These are phyloP conservation scores for Oidiodendron maius DNA, from an alignment of 495 filamentous ascomycete species.

Conservation along the genomic window DNA sequence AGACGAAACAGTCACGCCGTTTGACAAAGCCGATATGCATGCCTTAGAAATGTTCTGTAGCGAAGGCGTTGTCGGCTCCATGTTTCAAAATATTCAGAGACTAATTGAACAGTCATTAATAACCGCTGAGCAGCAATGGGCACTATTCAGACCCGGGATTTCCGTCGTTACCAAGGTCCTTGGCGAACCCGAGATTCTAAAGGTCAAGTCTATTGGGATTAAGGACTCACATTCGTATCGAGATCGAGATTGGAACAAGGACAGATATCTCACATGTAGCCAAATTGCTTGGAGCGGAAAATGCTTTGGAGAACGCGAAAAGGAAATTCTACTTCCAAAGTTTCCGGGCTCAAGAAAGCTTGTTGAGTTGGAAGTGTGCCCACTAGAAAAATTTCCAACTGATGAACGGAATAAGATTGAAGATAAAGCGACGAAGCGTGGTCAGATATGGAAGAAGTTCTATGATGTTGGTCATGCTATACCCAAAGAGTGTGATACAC, in stretches of 20 bases:
- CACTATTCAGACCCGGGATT: conserved; percentile 1
- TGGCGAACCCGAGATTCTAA: neutral
- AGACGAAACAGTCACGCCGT: neutral
- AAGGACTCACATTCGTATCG: neutral
- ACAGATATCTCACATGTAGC: neutral
- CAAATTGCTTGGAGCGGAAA: conserved; percentile 6
- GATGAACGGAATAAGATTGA: neutral
- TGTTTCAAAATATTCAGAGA: conserved; percentile 1
- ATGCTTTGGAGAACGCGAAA: conserved; percentile 1
- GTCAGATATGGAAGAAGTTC: neutral
- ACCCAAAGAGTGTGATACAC: neutral
- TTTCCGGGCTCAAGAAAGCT: conserved; percentile 4
- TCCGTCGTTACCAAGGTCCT: neutral
- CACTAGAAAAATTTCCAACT: neutral
- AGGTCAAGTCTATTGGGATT: conserved; percentile 1
- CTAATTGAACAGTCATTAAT: conserved; percentile 3
- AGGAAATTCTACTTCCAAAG: conserved; percentile 1
- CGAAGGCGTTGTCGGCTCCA: neutral
- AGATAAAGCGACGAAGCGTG: neutral
- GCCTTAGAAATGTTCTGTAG: neutral
- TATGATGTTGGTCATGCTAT: neutral
- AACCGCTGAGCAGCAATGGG: conserved; percentile 2
- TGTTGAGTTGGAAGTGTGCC: conserved; percentile 2
- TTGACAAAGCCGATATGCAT: conserved; percentile 6
- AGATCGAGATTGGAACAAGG: neutral